phyloP scores from a whole-genome alignment of 164 flowering plant species.

The Piper betle region DNA sequence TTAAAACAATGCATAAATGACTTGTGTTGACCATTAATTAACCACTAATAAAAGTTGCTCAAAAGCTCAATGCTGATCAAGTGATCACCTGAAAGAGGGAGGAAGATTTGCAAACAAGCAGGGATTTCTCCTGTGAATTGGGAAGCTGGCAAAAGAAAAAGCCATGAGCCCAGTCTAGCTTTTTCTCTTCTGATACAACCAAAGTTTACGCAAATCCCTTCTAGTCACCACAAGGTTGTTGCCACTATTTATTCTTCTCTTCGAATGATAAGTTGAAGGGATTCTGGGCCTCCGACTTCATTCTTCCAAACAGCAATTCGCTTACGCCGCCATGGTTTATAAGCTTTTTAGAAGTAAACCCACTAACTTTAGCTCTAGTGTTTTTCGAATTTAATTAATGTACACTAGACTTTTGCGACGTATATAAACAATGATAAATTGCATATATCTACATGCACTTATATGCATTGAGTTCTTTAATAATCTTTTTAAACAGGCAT shows the following conservation, averaged over 20 bases:
- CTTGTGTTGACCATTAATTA: too few species aligned
- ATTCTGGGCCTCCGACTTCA: conserved; percentile 23
- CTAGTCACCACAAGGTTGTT: conserved; percentile 18
- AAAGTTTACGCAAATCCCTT: conserved; percentile 51
- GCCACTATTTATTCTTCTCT: conserved; percentile 31
- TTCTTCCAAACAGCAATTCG: conserved; percentile 19
- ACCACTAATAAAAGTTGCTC: too few species aligned
- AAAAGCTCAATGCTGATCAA: too few species aligned
- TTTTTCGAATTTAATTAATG: too few species aligned
- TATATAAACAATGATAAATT: too few species aligned
- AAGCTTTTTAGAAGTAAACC: conserved; percentile 15
- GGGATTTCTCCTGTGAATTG: conserved; percentile 16
- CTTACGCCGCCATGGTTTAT: conserved; percentile 37
- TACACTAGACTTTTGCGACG: too few species aligned
- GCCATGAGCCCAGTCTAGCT: conserved; percentile 51
- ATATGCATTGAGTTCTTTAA: too few species aligned
- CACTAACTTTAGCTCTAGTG: too few species aligned
- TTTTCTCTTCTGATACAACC: conserved; percentile 33
- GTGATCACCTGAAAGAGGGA: conserved; percentile 32
- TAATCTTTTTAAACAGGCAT: too few species aligned
- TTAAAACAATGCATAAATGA: too few species aligned
- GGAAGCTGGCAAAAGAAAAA: conserved; percentile 17
- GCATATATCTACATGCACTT: too few species aligned
- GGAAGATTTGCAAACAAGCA: conserved; percentile 24
- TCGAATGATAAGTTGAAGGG: conserved; percentile 35